Evolutionary conservation across 345 rosid genomes (phyloP).

Genomic region (Salix udensis): DNA sequence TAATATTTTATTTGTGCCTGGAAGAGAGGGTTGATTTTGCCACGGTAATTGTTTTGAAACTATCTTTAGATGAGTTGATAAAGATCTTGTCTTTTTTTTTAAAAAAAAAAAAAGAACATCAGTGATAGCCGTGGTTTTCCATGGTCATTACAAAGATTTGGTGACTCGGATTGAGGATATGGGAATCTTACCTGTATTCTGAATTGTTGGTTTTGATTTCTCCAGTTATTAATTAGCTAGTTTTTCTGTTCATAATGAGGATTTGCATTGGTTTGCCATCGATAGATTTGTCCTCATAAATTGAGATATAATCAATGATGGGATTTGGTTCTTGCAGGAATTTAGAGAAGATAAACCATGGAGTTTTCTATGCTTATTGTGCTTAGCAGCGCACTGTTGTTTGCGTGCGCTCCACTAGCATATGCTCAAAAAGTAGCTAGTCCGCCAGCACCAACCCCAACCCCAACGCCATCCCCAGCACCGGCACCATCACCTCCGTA

Average conservation of each 20-base stretch:
- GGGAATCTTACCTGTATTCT: background rate
- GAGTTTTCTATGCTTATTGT: constrained; percentile 34
- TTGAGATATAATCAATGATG: constrained; percentile 4
- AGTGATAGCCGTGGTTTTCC: background rate
- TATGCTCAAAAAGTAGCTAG: constrained; percentile 45
- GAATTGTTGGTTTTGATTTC: constrained; percentile 6
- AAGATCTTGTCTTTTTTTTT: constrained; percentile 24
- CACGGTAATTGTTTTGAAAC: background rate
- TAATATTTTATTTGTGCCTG: background rate
- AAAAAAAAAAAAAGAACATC: no score
- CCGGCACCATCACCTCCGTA: constrained; percentile 63
- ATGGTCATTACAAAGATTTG: background rate
- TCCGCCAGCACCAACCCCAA: constrained; percentile 48
- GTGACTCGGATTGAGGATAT: background rate
- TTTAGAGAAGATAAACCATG: constrained; percentile 37
- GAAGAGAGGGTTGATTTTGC: background rate
- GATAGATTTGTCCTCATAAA: background rate
- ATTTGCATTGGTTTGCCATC: background rate
- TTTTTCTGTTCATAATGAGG: background rate
- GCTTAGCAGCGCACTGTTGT: constrained; percentile 28
- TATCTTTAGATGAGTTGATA: constrained; percentile 6
- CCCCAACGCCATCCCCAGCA: constrained; percentile 66
- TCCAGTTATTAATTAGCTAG: background rate
- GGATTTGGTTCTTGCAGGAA: constrained; percentile 32
- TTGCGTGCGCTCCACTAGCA: constrained; percentile 34